These are phyloP conservation scores for Metschnikowia colocasiae DNA, from an alignment of 805 yeast species.

Conservation along the genomic window DNA sequence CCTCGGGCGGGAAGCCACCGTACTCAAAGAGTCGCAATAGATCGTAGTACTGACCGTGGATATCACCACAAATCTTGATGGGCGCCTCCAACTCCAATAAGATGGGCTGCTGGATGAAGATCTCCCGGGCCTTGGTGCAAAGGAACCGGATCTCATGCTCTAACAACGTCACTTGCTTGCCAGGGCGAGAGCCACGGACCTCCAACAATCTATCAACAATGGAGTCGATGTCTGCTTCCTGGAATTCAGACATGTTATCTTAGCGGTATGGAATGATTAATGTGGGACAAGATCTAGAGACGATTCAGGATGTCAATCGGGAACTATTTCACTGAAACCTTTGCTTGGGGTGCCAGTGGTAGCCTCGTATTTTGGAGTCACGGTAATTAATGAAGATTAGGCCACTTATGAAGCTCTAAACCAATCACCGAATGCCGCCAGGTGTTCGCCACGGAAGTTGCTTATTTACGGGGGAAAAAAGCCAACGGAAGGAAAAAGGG, in stretches of 20 bases:
- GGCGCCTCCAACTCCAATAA: slow-evolving; percentile 95
- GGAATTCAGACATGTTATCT: slow-evolving; percentile 33
- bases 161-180: slow-evolving; percentile 89
- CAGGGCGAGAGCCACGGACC: slow-evolving; percentile 98
- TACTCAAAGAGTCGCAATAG: slow-evolving; percentile 91
- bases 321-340: neutral
- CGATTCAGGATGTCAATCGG: slow-evolving; percentile 1
- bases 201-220: slow-evolving; percentile 94
- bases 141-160: slow-evolving; percentile 93
- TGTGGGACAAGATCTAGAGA: slow-evolving; percentile 1
- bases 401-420: neutral
- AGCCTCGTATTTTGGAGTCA: neutral
- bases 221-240: slow-evolving; percentile 93
- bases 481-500: slow-evolving; percentile 7
- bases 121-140: slow-evolving; percentile 97
- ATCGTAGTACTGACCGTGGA: slow-evolving; percentile 98
- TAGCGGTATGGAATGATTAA: slow-evolving; percentile 2
- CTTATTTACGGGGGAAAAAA: slow-evolving; percentile 6
- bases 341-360: neutral
- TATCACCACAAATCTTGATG: slow-evolving; percentile 92
- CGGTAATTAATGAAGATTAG: neutral
- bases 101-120: slow-evolving; percentile 96
- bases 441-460: slow-evolving; percentile 9
- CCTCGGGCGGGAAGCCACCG: slow-evolving; percentile 99
- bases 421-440: slow-evolving; percentile 8